A percentile compares a stretch with the other conserved stretches of the same genome.
Evolutionary conservation across 2,329 filamentous ascomycete species (phyloP).

Genomic region (Laburnicola sp.): DNA sequence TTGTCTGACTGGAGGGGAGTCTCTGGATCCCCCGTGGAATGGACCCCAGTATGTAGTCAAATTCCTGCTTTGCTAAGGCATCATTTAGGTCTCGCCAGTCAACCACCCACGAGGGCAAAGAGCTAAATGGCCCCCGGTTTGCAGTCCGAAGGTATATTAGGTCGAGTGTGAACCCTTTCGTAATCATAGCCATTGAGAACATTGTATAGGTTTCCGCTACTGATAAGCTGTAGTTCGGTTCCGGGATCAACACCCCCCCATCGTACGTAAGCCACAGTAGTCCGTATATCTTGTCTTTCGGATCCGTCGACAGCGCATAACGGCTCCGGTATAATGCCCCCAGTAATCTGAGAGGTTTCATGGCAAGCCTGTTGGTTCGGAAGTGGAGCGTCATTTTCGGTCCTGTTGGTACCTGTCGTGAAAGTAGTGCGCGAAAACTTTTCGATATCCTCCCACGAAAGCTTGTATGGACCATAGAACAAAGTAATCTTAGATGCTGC

Average conservation of each 20-base stretch:
- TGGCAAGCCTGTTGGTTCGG: neutral
- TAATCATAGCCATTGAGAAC: neutral
- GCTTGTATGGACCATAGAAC: neutral
- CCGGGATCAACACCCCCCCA: neutral
- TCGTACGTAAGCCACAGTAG: neutral
- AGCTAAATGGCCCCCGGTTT: neutral
- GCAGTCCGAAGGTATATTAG: neutral
- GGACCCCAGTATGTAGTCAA: neutral
- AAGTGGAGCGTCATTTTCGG: neutral
- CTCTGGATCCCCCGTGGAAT: neutral
- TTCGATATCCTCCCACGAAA: neutral
- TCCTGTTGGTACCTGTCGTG: neutral
- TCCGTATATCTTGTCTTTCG: neutral
- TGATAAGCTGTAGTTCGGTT: neutral
- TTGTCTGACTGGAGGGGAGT: neutral
- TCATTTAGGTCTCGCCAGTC: neutral
- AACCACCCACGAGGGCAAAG: neutral
- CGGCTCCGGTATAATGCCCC: neutral
- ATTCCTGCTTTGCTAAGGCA: neutral
- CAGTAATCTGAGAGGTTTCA: neutral
- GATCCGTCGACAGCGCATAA: neutral
- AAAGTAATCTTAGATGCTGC: neutral
- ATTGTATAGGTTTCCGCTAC: neutral
- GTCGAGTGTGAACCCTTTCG: neutral
- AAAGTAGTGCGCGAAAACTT: neutral